These are phyloP conservation scores for Colletotrichum aenigma DNA, from an alignment of 2,329 filamentous ascomycete species.

Conservation along the genomic window DNA sequence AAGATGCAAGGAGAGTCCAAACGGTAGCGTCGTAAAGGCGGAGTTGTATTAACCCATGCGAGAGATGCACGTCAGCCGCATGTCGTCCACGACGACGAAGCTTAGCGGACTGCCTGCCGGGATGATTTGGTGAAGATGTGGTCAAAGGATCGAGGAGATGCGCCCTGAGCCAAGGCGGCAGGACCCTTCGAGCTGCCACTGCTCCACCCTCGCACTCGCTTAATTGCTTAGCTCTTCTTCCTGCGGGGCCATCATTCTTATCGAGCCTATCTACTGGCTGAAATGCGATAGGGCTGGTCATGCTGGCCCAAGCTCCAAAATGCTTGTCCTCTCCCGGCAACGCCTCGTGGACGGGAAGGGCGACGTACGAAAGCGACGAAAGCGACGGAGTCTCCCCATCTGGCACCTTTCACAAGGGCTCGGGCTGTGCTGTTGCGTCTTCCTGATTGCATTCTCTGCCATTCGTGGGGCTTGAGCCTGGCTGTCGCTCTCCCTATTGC, in stretches of 20 bases:
- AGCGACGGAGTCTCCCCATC: neutral
- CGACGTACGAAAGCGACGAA: neutral
- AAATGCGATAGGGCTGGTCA: neutral
- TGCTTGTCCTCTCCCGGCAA: neutral
- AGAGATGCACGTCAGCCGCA: neutral
- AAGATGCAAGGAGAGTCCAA: neutral
- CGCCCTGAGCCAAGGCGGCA: neutral
- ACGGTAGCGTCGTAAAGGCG: neutral
- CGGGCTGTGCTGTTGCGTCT: neutral
- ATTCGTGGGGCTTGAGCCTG: neutral
- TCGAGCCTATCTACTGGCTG: neutral
- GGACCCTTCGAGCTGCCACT: neutral
- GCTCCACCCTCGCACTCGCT: slow-evolving; percentile 1
- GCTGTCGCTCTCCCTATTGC: neutral
- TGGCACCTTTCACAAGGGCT: neutral
- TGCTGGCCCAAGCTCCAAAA: neutral
- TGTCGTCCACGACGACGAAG: neutral
- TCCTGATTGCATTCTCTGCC: neutral
- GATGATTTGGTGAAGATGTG: neutral
- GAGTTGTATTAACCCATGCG: neutral
- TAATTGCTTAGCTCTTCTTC: neutral
- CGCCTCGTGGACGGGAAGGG: neutral
- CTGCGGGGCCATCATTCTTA: neutral
- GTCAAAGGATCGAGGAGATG: neutral
- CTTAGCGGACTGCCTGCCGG: neutral